A percentile compares a stretch with the other conserved stretches of the same genome.
Evolutionary conservation across 2,329 filamentous ascomycete genomes (phyloP).

Genomic region (Tolypocladium tundrense): DNA sequence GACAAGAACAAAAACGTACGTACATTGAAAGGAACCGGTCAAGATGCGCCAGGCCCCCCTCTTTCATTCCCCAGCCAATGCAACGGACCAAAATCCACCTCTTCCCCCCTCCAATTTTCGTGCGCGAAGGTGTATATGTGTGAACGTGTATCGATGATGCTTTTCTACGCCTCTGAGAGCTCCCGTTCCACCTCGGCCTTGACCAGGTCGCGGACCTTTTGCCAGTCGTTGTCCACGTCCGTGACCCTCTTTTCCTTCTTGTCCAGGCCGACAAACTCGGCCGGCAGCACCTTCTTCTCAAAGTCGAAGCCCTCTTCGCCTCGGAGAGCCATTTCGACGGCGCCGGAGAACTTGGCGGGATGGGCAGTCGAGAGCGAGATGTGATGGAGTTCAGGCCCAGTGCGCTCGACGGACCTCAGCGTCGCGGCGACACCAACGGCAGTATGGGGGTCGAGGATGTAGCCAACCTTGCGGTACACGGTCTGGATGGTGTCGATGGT

Average conservation of each 20-base stretch:
- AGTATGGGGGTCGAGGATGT: slow-evolving; percentile 87
- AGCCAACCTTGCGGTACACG: slow-evolving; percentile 51
- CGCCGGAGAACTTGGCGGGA: slow-evolving; percentile 85
- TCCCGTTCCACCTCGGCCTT: slow-evolving; percentile 62
- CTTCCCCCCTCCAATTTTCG: neutral
- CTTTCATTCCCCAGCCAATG: neutral
- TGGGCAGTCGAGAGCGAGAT: slow-evolving; percentile 89
- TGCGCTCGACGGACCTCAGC: slow-evolving; percentile 52
- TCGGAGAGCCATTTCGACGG: slow-evolving; percentile 70
- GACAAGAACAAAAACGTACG: neutral
- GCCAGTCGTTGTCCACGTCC: slow-evolving; percentile 60
- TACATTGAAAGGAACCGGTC: neutral
- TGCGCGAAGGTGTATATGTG: neutral
- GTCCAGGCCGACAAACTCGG: slow-evolving; percentile 73
- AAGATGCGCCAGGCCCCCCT: neutral
- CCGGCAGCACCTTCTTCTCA: slow-evolving; percentile 60
- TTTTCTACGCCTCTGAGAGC: slow-evolving; percentile 27
- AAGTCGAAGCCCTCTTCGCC: slow-evolving; percentile 67
- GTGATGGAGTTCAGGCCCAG: slow-evolving; percentile 47
- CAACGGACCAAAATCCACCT: neutral
- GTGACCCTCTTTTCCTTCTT: slow-evolving; percentile 65
- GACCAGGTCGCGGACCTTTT: slow-evolving; percentile 66
- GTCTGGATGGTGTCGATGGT: slow-evolving; percentile 55
- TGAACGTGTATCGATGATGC: neutral
- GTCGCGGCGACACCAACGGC: slow-evolving; percentile 78